A percentile compares a stretch with the other conserved stretches of the same genome.
These are phyloP conservation scores for Amauroascus verrucosus DNA, from an alignment of 2,329 filamentous ascomycete species.

Conservation along the genomic window DNA sequence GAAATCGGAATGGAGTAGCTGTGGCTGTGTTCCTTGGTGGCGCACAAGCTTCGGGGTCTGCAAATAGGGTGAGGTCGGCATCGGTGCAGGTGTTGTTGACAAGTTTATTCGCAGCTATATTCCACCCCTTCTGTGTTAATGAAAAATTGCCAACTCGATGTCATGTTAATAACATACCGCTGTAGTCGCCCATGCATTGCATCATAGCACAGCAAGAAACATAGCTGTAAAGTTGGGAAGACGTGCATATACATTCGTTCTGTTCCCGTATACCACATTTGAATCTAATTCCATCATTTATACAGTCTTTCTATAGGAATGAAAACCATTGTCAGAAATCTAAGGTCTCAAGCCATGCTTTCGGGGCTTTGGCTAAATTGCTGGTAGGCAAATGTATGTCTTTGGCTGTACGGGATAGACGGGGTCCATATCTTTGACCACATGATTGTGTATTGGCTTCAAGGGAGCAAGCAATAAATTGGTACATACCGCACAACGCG, in stretches of 20 bases:
- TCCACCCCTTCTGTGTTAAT: neutral
- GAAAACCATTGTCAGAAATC: neutral
- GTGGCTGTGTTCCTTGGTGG: neutral
- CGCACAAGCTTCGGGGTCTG: neutral
- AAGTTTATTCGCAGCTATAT: neutral
- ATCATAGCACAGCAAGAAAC: neutral
- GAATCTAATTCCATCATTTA: neutral
- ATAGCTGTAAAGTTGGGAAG: constrained; percentile 1
- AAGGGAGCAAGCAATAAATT: neutral
- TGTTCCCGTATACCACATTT: neutral
- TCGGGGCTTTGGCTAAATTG: neutral
- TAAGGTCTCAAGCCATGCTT: neutral
- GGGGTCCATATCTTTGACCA: no score
- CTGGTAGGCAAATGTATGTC: neutral
- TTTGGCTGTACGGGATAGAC: neutral
- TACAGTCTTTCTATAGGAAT: neutral
- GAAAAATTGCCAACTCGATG: neutral
- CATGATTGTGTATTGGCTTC: no score
- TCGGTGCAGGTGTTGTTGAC: constrained; percentile 1
- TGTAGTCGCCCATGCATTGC: neutral
- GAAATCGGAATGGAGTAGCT: neutral
- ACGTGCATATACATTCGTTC: neutral
- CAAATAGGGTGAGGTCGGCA: neutral
- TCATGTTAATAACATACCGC: neutral
- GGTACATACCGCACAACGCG: neutral